A percentile compares a stretch with the other conserved stretches of the same genome.
Conservation (phyloP, 768 basidiomycete genomes). For the Sporobolomyces pararoseus region DNA sequence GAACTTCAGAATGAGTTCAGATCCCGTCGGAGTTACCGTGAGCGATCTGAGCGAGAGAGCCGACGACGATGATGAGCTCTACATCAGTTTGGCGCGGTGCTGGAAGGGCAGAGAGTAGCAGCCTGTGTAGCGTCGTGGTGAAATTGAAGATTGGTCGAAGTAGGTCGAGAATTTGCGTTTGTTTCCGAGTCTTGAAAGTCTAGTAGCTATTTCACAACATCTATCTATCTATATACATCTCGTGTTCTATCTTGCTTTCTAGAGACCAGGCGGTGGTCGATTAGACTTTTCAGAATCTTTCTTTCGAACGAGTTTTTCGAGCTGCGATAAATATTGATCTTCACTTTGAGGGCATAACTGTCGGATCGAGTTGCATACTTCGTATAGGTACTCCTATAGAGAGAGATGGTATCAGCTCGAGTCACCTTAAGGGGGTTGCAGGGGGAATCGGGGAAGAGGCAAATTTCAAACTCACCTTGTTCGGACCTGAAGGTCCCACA, state of each 20-base stretch:
- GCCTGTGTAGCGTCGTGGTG: too few relatives aligned
- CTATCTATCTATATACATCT: background rate
- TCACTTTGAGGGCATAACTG: slow-evolving; percentile 67
- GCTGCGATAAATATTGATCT: slow-evolving; percentile 70
- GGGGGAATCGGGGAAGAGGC: background rate
- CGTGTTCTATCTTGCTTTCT: background rate
- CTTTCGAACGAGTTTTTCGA: slow-evolving; percentile 58
- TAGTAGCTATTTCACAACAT: background rate
- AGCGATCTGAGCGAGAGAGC: background rate
- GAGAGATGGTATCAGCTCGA: background rate
- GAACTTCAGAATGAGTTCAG: background rate
- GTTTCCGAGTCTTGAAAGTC: background rate
- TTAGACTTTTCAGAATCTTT: background rate
- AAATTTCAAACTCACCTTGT: slow-evolving; percentile 74
- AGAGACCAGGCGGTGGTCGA: background rate
- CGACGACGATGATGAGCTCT: background rate
- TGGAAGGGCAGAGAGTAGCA: too few relatives aligned
- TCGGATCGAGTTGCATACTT: slow-evolving; percentile 68
- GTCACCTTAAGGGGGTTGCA: background rate
- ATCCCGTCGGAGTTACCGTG: too few relatives aligned
- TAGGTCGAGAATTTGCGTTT: background rate
- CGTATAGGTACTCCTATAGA: slow-evolving; percentile 76
- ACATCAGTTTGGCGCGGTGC: too few relatives aligned
- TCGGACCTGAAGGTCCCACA: slow-evolving; percentile 80
- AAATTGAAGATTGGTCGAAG: background rate